phyloP scores from a whole-genome alignment of 2,329 filamentous ascomycete genomes.

The Verticillium tricorpus region DNA sequence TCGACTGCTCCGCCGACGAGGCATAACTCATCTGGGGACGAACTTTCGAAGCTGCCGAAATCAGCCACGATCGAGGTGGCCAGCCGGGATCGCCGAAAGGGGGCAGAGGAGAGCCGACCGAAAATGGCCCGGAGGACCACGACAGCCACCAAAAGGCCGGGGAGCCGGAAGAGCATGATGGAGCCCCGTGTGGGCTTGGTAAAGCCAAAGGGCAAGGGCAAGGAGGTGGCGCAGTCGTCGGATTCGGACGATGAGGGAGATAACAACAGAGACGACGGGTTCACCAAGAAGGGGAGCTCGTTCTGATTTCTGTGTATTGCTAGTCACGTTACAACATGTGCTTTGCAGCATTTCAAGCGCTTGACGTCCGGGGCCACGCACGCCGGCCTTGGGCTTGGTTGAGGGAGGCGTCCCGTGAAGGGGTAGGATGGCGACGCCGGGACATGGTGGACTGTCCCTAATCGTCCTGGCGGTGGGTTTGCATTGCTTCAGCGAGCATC shows the following conservation, averaged over 20 bases:
- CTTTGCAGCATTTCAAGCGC: not conserved
- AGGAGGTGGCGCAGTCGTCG: constrained; percentile 33
- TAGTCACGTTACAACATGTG: not conserved
- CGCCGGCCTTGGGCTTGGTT: not conserved
- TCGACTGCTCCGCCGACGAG: constrained; percentile 43
- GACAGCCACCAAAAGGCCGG: constrained; percentile 21
- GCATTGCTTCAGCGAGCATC: not conserved
- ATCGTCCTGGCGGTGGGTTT: not conserved
- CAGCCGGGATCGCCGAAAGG: constrained; percentile 22
- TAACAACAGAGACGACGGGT: constrained; percentile 21
- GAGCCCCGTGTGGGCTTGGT: constrained; percentile 31
- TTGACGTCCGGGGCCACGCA: not conserved
- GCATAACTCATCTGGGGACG: constrained; percentile 47
- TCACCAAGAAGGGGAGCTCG: constrained; percentile 35
- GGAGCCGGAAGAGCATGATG: constrained; percentile 37
- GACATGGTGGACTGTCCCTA: too few species aligned
- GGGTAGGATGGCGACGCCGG: too few species aligned
- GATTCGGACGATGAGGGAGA: constrained; percentile 26
- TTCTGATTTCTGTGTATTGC: constrained; percentile 22
- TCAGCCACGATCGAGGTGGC: constrained; percentile 28
- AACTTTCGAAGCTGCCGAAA: constrained; percentile 18
- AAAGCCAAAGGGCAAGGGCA: constrained; percentile 42
- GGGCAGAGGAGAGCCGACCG: constrained; percentile 15
- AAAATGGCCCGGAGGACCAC: constrained; percentile 22
- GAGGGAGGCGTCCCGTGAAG: not conserved